A percentile compares a stretch with the other conserved stretches of the same genome.
phyloP scores from a whole-genome alignment of 2,329 filamentous ascomycete genomes.

The Fusarium continuum region DNA sequence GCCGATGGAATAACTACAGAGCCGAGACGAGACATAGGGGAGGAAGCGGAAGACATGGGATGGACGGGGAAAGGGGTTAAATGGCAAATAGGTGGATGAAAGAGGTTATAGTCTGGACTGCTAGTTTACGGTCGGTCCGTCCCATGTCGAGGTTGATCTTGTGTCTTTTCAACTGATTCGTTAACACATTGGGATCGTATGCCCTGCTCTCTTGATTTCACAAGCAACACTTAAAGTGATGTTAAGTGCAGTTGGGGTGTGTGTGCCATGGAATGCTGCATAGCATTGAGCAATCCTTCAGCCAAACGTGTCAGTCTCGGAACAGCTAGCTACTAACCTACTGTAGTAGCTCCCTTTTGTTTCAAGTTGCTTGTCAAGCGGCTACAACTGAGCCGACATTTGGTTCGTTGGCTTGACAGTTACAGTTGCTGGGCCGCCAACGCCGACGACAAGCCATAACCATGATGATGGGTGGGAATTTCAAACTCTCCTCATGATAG shows the following conservation, averaged over 20 bases:
- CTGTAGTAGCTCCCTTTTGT: slow-evolving; percentile 16
- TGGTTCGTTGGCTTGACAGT: slow-evolving; percentile 9
- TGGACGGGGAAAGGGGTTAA: slow-evolving; percentile 13
- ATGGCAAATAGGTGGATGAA: background rate
- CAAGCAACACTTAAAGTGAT: background rate
- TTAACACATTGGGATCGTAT: background rate
- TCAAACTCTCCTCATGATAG: slow-evolving; percentile 25
- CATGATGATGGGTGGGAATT: slow-evolving; percentile 31
- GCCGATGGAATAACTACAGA: slow-evolving; percentile 1
- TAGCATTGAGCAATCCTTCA: slow-evolving; percentile 10
- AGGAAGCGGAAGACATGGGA: background rate
- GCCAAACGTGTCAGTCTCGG: slow-evolving; percentile 16
- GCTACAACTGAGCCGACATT: slow-evolving; percentile 16
- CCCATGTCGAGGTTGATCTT: slow-evolving; percentile 23
- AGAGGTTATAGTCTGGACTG: background rate
- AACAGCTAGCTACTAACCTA: background rate
- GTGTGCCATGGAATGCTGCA: background rate
- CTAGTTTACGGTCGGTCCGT: slow-evolving; percentile 22
- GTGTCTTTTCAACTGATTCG: slow-evolving; percentile 20
- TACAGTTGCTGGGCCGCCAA: slow-evolving; percentile 15
- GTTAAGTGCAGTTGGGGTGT: background rate
- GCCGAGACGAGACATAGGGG: slow-evolving; percentile 2
- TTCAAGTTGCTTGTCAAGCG: slow-evolving; percentile 26
- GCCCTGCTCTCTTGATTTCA: background rate
- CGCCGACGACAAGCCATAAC: slow-evolving; percentile 10